phyloP scores from a whole-genome alignment of 352 stramenopile genomes.

The Phytopythium ostracodes region DNA sequence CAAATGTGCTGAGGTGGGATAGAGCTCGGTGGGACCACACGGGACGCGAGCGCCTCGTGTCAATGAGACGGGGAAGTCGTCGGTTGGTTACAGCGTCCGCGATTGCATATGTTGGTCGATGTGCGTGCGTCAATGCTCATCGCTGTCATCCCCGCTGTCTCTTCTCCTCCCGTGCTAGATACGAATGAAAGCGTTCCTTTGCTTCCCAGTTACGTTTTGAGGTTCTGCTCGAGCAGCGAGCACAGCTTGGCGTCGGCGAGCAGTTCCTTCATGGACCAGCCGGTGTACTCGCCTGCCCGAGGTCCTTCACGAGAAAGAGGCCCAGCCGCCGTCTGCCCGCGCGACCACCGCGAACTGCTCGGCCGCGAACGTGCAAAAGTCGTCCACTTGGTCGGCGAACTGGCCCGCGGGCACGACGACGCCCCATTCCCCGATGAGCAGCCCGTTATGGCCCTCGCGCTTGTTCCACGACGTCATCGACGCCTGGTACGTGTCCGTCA shows the following conservation, averaged over 20 bases:
- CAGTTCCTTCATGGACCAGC: constrained; percentile 58
- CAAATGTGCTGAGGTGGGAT: not conserved
- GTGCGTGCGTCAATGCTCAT: not conserved
- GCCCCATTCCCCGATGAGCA: constrained; percentile 66
- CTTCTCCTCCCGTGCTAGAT: not conserved
- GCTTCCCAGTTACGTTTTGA: not conserved
- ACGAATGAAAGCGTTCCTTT: not conserved
- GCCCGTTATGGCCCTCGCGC: constrained; percentile 21
- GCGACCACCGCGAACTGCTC: constrained; percentile 55
- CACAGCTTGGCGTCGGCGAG: constrained; percentile 26
- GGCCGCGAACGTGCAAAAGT: constrained; percentile 40
- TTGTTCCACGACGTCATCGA: constrained; percentile 31
- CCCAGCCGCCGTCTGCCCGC: constrained; percentile 45
- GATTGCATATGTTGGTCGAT: not conserved
- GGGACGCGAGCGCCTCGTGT: not conserved
- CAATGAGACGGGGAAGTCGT: not conserved
- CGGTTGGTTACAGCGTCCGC: not conserved
- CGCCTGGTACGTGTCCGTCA: constrained; percentile 26
- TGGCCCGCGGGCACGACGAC: constrained; percentile 43
- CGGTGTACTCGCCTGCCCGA: constrained; percentile 39
- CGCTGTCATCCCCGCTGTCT: not conserved
- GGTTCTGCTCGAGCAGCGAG: not conserved
- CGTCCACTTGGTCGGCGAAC: constrained; percentile 29
- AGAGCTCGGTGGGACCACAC: not conserved
- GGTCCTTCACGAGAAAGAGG: constrained; percentile 66